These are phyloP conservation scores for Exophiala sp. DNA, from an alignment of 2,329 filamentous ascomycete species.

Conservation along the genomic window DNA sequence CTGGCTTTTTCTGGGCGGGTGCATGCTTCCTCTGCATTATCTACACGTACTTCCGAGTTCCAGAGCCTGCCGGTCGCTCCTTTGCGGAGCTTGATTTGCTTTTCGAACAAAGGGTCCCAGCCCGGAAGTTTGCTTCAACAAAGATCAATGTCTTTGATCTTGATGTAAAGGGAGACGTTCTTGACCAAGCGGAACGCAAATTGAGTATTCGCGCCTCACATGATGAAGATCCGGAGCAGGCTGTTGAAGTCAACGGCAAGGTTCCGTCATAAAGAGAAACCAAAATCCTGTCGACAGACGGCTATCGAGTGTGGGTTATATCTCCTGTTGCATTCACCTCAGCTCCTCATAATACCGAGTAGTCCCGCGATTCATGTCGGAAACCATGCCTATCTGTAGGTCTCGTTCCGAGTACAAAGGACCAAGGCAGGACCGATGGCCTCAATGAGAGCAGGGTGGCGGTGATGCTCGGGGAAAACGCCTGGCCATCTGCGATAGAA, in stretches of 20 bases:
- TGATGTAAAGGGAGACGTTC: not conserved
- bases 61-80: slow-evolving; percentile 70
- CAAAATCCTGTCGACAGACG: too few relatives aligned
- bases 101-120: slow-evolving; percentile 66
- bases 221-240: not conserved
- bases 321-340: too few relatives aligned
- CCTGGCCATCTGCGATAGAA: too few relatives aligned
- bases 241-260: not conserved
- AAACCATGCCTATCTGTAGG: too few relatives aligned
- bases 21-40: slow-evolving; percentile 73
- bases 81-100: slow-evolving; percentile 81
- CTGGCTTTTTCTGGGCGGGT: slow-evolving; percentile 75
- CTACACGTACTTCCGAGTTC: slow-evolving; percentile 73
- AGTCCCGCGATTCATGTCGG: too few relatives aligned
- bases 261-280: not conserved
- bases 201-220: slow-evolving; percentile 2
- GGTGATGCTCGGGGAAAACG: too few relatives aligned
- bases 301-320: too few relatives aligned
- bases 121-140: slow-evolving; percentile 63
- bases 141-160: slow-evolving; percentile 50
- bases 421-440: too few relatives aligned
- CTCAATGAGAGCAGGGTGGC: too few relatives aligned
- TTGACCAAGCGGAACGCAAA: slow-evolving; percentile 1
- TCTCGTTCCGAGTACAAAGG: too few relatives aligned
- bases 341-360: too few relatives aligned